These are phyloP conservation scores for Actinidia arguta DNA, from an alignment of 179 eudicot species.

Conservation along the genomic window DNA sequence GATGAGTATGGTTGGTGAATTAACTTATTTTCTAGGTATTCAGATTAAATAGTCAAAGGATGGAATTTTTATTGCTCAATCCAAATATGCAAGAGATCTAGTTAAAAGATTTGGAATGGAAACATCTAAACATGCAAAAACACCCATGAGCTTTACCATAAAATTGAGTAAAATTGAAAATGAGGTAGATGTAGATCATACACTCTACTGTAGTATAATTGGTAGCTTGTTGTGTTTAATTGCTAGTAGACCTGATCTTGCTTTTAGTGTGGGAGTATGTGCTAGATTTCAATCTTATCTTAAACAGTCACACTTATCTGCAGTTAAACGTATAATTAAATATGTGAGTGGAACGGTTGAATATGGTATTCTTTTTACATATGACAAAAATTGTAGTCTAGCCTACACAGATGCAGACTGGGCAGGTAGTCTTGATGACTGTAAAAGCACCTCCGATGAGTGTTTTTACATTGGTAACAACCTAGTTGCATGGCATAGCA, in stretches of 20 bases:
- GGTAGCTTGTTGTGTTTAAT: not conserved
- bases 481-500: not conserved
- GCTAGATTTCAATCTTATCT: not conserved
- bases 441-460: not conserved
- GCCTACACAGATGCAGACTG: too few relatives aligned
- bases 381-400: too few relatives aligned
- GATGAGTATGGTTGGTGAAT: too few relatives aligned
- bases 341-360: not conserved
- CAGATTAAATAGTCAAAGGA: not conserved
- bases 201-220: not conserved
- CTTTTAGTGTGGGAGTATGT: not conserved
- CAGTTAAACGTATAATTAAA: not conserved
- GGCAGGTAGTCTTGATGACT: not conserved
- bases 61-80: not conserved
- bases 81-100: not conserved
- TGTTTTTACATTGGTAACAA: too few relatives aligned
- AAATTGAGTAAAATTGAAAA: too few relatives aligned
- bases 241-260: not conserved
- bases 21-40: too few relatives aligned
- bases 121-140: not conserved
- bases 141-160: not conserved
- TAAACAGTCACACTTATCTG: not conserved
- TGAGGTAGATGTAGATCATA: not conserved
- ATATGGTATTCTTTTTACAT: too few relatives aligned
- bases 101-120: not conserved